Conservation (phyloP, 2,329 filamentous ascomycete genomes). For the Claviceps sp. region DNA sequence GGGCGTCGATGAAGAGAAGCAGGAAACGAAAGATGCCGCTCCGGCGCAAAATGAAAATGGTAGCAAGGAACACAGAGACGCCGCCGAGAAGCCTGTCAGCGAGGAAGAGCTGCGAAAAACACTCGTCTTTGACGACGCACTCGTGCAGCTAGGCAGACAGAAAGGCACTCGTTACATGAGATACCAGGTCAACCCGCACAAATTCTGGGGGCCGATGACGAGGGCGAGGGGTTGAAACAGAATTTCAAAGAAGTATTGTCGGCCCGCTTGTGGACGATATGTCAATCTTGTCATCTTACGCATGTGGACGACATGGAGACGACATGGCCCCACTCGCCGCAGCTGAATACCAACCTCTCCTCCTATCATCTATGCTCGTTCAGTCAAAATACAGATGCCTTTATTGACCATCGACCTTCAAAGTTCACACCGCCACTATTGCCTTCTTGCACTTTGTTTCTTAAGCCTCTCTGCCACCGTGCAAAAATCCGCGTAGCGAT, state of each 20-base stretch:
- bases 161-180: slow-evolving; percentile 56
- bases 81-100: slow-evolving; percentile 9
- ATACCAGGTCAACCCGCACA: slow-evolving; percentile 80
- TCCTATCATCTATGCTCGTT: no score
- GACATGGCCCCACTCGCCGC: not conserved
- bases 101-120: slow-evolving; percentile 42
- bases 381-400: not conserved
- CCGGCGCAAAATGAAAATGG: slow-evolving; percentile 6
- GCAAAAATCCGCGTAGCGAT: not conserved
- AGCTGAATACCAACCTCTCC: not conserved
- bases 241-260: not conserved
- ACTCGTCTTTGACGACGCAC: slow-evolving; percentile 57
- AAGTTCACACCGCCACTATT: not conserved
- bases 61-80: slow-evolving; percentile 11
- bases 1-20: slow-evolving; percentile 21
- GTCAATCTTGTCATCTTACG: not conserved
- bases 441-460: not conserved
- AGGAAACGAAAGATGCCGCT: slow-evolving; percentile 4
- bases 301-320: not conserved
- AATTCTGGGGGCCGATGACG: slow-evolving; percentile 86
- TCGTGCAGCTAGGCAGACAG: slow-evolving; percentile 64
- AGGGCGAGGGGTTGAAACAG: slow-evolving; percentile 27
- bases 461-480: no score
- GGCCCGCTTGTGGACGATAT: not conserved
- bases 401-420: not conserved